Percentiles rank a stretch among this genome's conserved stretches.
phyloP scores from a whole-genome alignment of 1,284 basidiomycete genomes.

The Naganishia cerealis region DNA sequence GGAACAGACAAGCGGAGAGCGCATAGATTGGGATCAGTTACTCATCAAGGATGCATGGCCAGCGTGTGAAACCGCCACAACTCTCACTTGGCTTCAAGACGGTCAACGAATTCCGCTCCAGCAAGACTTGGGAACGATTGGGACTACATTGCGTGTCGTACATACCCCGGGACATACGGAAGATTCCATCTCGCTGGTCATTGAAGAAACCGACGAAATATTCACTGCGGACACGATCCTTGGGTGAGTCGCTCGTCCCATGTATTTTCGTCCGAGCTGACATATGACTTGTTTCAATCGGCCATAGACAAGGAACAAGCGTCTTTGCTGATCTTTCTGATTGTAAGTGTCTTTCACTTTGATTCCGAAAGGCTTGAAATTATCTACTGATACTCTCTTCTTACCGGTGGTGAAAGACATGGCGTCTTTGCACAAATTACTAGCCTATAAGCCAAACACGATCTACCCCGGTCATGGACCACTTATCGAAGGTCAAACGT shows the following conservation, averaged over 20 bases:
- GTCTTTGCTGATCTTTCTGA: conserved; percentile 25
- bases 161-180: conserved; percentile 31
- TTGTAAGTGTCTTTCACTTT: conserved; percentile 5
- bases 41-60: conserved; percentile 9
- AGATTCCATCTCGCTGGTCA: conserved; percentile 22
- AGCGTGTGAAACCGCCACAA: neutral
- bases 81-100: conserved; percentile 23
- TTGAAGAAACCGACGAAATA: conserved; percentile 24
- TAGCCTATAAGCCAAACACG: neutral
- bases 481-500: conserved; percentile 6
- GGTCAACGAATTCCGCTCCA: conserved; percentile 9
- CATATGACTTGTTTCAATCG: neutral
- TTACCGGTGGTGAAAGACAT: conserved; percentile 13
- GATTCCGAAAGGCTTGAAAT: neutral
- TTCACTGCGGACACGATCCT: conserved; percentile 29
- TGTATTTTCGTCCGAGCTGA: neutral
- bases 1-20: neutral
- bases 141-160: conserved; percentile 8
- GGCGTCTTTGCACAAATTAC: conserved; percentile 6
- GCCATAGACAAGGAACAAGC: conserved; percentile 23
- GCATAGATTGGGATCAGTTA: conserved; percentile 12
- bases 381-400: too few relatives aligned
- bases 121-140: neutral
- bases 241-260: conserved; percentile 5
- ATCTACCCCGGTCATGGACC: conserved; percentile 29